A percentile compares a stretch with the other conserved stretches of the same genome.
phyloP scores from a whole-genome alignment of 2,329 filamentous ascomycete species.

The Eutypella sp. region DNA sequence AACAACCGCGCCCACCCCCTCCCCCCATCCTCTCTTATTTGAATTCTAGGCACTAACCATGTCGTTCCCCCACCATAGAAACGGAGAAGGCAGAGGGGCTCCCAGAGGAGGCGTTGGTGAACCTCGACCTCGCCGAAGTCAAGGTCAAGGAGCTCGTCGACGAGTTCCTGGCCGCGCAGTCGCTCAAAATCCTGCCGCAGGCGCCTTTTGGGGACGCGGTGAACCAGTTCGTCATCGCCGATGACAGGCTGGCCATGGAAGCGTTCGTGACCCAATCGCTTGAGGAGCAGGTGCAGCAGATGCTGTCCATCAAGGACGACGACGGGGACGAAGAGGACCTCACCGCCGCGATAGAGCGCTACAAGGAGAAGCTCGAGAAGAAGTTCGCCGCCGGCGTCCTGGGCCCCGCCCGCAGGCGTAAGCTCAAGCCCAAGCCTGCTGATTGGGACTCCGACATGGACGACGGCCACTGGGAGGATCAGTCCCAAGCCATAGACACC shows the following conservation, averaged over 20 bases:
- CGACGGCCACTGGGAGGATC: constrained; percentile 79
- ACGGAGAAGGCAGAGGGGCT: constrained; percentile 48
- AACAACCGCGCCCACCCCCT: too few species aligned
- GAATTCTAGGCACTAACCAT: not conserved
- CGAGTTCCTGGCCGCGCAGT: constrained; percentile 82
- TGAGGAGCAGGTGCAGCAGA: constrained; percentile 63
- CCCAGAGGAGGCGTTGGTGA: constrained; percentile 59
- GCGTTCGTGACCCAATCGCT: constrained; percentile 71
- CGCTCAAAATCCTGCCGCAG: constrained; percentile 86
- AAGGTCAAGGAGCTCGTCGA: constrained; percentile 86
- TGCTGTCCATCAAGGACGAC: constrained; percentile 61
- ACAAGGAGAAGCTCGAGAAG: constrained; percentile 65
- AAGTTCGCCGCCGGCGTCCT: constrained; percentile 62
- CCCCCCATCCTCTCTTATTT: not conserved
- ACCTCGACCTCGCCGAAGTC: constrained; percentile 65
- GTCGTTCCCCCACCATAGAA: constrained; percentile 6
- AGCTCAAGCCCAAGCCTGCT: constrained; percentile 69
- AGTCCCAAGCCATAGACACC: constrained; percentile 60
- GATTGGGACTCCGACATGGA: constrained; percentile 88
- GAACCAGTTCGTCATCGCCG: constrained; percentile 87
- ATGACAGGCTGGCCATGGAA: constrained; percentile 90
- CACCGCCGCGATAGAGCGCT: constrained; percentile 66
- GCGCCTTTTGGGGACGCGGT: constrained; percentile 92
- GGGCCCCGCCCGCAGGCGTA: constrained; percentile 47
- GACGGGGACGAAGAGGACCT: constrained; percentile 66